Base-by-base conservation (phyloP, 2,329 filamentous ascomycete genomes). In the Orbilia quercus region DNA sequence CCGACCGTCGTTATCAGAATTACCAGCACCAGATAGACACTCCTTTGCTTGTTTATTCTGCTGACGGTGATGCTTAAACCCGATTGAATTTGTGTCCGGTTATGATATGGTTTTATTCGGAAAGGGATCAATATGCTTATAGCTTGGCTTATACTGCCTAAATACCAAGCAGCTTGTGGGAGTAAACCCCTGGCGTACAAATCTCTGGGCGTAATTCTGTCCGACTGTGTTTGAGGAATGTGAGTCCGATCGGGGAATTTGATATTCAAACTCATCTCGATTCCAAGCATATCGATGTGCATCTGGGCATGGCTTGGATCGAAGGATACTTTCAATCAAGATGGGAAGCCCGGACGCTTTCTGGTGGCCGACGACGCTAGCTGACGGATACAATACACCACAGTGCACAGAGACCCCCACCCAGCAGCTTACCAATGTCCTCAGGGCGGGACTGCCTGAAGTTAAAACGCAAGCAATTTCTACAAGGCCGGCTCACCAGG, bases 361-460 rank as follows among this genome's bases (percentile, higher is more conserved):
- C 31, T 62, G 59, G 57, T 42, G 66, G 58, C 57, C 66, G 66
- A 72, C 66, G 58, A 64, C 66, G 66, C 63, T 59, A 53, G 20
- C 14, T 7, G 31, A 7, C 2, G n/a, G 42, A 38, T 44, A 20
- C 38, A 11, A 14, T 34, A 11, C 42, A 11, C 62, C 62, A 66
- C 58, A 51, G n/a, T n/a, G n/a, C n/a, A n/a, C n/a, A n/a, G n/a
- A n/a, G n/a, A n/a, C n/a, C n/a, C n/a, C n/a, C n/a, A n/a, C n/a
- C 16, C 5, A 5, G 42, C 11, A 45, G 42, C 42, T 45, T 45
- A 45, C 36, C 36, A 40, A n/a, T n/a, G 31, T 48, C 47, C n/a
- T n/a, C n/a, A n/a, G n/a, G n/a, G n/a, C n/a, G n/a, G n/a, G n/a
- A n/a, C n/a, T n/a, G n/a, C n/a, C n/a, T n/a, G n/a, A n/a, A n/a